Evolutionary conservation across 768 basidiomycete genomes (phyloP), one percentile per base, ranked within the genome.

Genomic region (Termitomyces heimii): DNA sequence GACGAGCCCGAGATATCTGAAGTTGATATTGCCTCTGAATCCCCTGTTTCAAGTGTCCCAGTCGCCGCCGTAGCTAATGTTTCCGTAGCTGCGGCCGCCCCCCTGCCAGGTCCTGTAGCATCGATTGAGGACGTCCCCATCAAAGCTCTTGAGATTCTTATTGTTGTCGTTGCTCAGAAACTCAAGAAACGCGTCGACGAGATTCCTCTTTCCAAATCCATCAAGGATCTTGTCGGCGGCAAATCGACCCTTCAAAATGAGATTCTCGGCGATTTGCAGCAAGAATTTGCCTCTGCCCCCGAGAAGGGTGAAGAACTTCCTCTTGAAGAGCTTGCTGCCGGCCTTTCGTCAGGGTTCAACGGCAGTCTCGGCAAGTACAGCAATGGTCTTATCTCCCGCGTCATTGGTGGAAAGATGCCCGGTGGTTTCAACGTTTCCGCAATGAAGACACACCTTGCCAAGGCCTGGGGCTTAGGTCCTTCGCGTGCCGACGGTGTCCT

Each of bases 231-330:
- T 55, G 95, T 97, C 46, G 94, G 94, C 29, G 97, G 97, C 62
- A 99, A 99, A 74, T 98, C 96, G 18, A 99, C 97, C 0, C 78
- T 99, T 58, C 97, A 98, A 74, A 99, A 99, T 70, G 97, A 99
- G 71, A 98, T 99, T 60, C 77, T 99, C 44, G 97, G 97, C 47
- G 97, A 98, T 68, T 80, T 99, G 39, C 94, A 97, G 67, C 84
- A 92, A 65, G 97, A 99, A 70, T 99, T 99, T 70, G 66, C 86
- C 4, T 91, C 92, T 8, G 93, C 96, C 1, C 97, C 97, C 0
- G 97, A 99, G 77, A 99, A 98, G 77, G 94, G 92, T 10, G 97
- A 99, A 71, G 97, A 99, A 66, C 82, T 99, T 42, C 89, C 97
- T 35, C 83, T 99, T 50, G 94, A 98, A 64, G 97, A 99, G 68